Evolutionary conservation across 1,284 basidiomycete species (phyloP).

Genomic region (Fomitiporia mediterranea): DNA sequence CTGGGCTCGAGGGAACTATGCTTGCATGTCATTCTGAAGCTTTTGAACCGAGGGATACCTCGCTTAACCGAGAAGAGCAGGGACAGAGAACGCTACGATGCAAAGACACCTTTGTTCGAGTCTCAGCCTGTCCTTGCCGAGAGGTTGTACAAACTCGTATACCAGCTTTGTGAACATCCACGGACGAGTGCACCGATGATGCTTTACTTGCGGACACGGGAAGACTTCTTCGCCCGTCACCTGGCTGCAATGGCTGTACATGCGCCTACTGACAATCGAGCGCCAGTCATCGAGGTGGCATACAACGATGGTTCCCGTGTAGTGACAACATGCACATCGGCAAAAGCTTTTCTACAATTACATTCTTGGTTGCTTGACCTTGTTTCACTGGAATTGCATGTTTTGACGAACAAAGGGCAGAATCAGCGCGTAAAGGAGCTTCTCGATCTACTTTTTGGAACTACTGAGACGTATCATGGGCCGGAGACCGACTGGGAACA

Average conservation of each 20-base stretch:
- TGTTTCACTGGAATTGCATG: slow-evolving; percentile 86
- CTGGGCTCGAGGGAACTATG: slow-evolving; percentile 67
- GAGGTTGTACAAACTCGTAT: slow-evolving; percentile 78
- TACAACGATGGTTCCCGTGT: slow-evolving; percentile 72
- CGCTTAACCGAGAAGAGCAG: slow-evolving; percentile 44
- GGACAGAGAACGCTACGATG: slow-evolving; percentile 33
- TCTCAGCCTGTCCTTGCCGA: slow-evolving; percentile 80
- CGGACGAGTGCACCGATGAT: slow-evolving; percentile 80
- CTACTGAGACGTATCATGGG: slow-evolving; percentile 44
- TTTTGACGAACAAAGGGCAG: slow-evolving; percentile 75
- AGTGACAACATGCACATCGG: slow-evolving; percentile 67
- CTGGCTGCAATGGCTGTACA: slow-evolving; percentile 69
- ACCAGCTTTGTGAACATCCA: slow-evolving; percentile 84
- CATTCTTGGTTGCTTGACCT: slow-evolving; percentile 85
- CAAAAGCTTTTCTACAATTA: slow-evolving; percentile 78
- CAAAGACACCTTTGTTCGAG: slow-evolving; percentile 54
- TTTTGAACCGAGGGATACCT: slow-evolving; percentile 69
- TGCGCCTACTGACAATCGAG: slow-evolving; percentile 43
- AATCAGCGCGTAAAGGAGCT: slow-evolving; percentile 67
- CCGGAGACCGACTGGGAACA: slow-evolving; percentile 43
- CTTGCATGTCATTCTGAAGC: slow-evolving; percentile 77
- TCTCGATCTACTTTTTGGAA: slow-evolving; percentile 71
- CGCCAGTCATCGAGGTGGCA: slow-evolving; percentile 61
- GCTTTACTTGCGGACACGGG: slow-evolving; percentile 84
- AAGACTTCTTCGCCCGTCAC: slow-evolving; percentile 88